phyloP scores from a whole-genome alignment of 306 rosid species.

The Luffa acutangula region DNA sequence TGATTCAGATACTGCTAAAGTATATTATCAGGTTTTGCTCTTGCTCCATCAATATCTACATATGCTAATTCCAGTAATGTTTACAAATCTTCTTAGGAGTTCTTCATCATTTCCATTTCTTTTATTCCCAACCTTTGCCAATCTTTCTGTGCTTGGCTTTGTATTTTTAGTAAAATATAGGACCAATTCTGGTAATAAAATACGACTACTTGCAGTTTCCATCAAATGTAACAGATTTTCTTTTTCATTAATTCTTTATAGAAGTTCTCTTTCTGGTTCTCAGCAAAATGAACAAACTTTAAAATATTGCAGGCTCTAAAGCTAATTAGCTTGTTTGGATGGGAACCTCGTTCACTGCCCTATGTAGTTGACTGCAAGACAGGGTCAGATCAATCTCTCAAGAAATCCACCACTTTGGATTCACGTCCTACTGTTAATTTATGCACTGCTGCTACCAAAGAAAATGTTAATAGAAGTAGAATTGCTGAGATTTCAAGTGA shows the following conservation, averaged over 20 bases:
- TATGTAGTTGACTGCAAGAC: conserved; percentile 53
- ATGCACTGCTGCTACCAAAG: conserved; percentile 22
- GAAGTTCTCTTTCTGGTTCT: not conserved
- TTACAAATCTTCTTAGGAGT: not conserved
- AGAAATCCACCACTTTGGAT: conserved; percentile 16
- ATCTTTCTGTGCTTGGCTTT: not conserved
- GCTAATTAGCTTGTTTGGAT: conserved; percentile 75
- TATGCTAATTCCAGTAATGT: not conserved
- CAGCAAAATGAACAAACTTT: not conserved
- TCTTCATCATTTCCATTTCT: not conserved
- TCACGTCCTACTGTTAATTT: conserved; percentile 18
- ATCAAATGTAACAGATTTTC: not conserved
- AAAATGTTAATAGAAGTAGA: conserved; percentile 21
- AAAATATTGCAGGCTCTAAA: conserved; percentile 58
- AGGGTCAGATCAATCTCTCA: conserved; percentile 29
- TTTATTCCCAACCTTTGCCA: not conserved
- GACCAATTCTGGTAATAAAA: not conserved
- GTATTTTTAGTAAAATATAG: not conserved
- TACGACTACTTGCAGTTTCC: not conserved
- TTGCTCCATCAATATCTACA: conserved; percentile 3
- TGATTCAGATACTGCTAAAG: conserved; percentile 31
- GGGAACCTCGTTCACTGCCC: conserved; percentile 79
- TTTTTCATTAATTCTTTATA: not conserved
- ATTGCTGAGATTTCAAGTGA: conserved; percentile 22
- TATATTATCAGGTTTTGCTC: conserved; percentile 58